A percentile compares a stretch with the other conserved stretches of the same genome.
phyloP scores from a whole-genome alignment of 2,329 filamentous ascomycete species.

The Pestalotiopsis sp. region DNA sequence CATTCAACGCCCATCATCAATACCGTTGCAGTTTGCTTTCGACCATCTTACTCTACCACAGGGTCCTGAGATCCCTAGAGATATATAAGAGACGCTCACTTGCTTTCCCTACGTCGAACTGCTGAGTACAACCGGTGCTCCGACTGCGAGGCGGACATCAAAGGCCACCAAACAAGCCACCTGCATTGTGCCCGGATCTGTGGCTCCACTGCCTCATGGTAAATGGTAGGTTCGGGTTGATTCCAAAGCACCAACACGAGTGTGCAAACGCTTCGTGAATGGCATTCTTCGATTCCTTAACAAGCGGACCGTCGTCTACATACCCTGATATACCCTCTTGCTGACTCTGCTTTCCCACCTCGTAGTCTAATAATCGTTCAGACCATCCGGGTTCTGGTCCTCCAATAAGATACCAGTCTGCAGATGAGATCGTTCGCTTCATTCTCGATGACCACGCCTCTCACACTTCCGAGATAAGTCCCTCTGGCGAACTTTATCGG shows the following conservation, averaged over 20 bases:
- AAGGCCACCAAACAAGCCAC: neutral
- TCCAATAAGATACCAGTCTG: conserved; percentile 25
- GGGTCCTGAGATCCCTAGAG: neutral
- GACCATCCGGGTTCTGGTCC: conserved; percentile 25
- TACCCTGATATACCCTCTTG: neutral
- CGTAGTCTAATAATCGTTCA: conserved; percentile 32
- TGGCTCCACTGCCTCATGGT: conserved; percentile 9
- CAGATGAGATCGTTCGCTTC: conserved; percentile 36
- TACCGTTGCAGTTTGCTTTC: neutral
- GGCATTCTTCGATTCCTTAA: neutral
- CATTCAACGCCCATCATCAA: neutral
- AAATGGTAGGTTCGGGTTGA: neutral
- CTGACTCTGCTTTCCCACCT: neutral
- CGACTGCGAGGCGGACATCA: neutral
- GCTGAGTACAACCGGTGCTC: neutral
- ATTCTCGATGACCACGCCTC: conserved; percentile 40
- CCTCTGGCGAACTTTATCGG: conserved; percentile 44
- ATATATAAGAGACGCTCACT: neutral
- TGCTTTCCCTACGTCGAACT: neutral
- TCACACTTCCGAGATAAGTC: conserved; percentile 35
- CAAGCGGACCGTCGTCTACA: neutral
- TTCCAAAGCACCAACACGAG: neutral
- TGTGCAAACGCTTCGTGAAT: neutral
- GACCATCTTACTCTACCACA: neutral
- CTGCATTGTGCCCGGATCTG: neutral